Evolutionary conservation across 768 basidiomycete species (phyloP), one percentile per base, ranked within the genome.

Genomic region (Pleurotus djamor): DNA sequence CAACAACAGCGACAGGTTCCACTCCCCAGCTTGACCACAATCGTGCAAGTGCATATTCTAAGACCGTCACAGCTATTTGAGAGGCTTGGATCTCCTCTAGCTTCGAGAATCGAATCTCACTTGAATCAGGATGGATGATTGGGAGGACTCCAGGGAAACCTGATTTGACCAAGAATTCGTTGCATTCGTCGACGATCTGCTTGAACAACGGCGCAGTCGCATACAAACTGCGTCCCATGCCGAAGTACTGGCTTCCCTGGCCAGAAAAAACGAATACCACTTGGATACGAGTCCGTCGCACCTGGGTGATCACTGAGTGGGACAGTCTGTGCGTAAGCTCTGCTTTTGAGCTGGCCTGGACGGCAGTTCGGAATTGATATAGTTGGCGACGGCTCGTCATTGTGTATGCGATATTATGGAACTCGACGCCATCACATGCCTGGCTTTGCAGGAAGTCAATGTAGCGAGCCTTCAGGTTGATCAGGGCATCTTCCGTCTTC

Each of bases 1-100:
- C 89, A 13, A 86, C 76, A 13, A 90, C 83, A 0, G 79, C 84
- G 16, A 72, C 64, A 5, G 89, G 89, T 17, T 64, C 61, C 8
- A 91, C 47, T 0, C 89, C 89, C 88, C 86, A 91, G 5, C 79
- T 82, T 37, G 80, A 79, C 90, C 89, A 92, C 10, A 92, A 60
- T 48, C 71, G 73, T 0, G 83, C 79, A 16, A 92, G 72, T 0
- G 85, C 83, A 64, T 84, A 89, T 65, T 90, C 81, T 7, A 91
- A 70, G 0, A 83, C 72, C 60, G 91, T 82, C 4, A 86, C 73
- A 0, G 88, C 82, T 4, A 76, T 68, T 61, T 88, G 86, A 57
- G 74, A 75, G 0, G 72, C 76, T 62, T 82, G 78, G 12, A 79
- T 72, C 52, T 79, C 77, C 32, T 80, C 74, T 2, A 64, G 56